phyloP scores from a whole-genome alignment of 768 basidiomycete genomes.

The Mrakia blollopis region DNA sequence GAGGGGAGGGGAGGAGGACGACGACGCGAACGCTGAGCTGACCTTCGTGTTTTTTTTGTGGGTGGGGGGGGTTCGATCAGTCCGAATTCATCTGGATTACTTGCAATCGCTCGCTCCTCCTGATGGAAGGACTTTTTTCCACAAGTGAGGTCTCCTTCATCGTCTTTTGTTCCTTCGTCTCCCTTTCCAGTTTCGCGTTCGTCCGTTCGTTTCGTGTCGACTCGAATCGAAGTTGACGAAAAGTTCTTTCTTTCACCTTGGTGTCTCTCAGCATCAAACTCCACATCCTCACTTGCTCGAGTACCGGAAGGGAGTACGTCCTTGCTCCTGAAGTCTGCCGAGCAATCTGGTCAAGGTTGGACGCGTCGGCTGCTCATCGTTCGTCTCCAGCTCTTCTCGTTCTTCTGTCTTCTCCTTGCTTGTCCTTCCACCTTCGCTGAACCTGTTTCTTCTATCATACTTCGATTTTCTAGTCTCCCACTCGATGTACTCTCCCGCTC shows the following conservation, averaged over 20 bases:
- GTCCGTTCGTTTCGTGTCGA: no score
- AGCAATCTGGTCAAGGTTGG: slow-evolving; percentile 7
- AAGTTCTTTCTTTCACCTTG: neutral
- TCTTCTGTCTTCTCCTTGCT: neutral
- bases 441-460: neutral
- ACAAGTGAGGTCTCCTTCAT: neutral
- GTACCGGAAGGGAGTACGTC: slow-evolving; percentile 1
- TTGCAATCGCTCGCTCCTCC: slow-evolving; percentile 1
- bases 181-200: no score
- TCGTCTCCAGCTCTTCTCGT: neutral
- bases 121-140: neutral
- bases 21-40: neutral
- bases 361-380: slow-evolving; percentile 10
- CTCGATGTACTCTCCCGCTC: slow-evolving; percentile 13
- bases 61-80: neutral
- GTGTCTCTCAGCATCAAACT: neutral
- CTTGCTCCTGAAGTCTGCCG: slow-evolving; percentile 16
- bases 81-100: slow-evolving; percentile 7
- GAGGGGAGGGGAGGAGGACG: no score
- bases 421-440: neutral
- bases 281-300: slow-evolving; percentile 5
- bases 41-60: neutral
- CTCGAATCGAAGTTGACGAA: neutral
- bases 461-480: neutral
- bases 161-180: no score